A percentile compares a stretch with the other conserved stretches of the same genome.
Evolutionary conservation across 139 green algal species (phyloP).

Genomic region (Picochlorum sp.): DNA sequence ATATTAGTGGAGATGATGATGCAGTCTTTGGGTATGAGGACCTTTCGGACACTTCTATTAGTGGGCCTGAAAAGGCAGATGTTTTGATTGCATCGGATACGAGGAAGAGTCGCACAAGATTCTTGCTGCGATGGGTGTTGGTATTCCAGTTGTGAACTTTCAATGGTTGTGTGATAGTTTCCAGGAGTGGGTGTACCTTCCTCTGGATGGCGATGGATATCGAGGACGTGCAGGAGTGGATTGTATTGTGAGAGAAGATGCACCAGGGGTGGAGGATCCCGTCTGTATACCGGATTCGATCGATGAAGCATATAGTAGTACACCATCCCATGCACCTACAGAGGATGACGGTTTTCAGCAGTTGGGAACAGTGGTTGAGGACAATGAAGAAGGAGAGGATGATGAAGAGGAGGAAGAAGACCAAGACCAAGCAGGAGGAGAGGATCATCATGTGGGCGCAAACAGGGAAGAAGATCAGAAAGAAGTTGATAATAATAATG

Average conservation of each 20-base stretch:
- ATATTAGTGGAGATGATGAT: too few species aligned
- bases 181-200: conserved; percentile 1
- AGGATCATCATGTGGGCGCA: not conserved
- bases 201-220: not conserved
- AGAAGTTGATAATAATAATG: not conserved
- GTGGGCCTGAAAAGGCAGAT: too few species aligned
- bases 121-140: not conserved
- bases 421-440: not conserved
- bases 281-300: not conserved
- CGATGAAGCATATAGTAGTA: too few species aligned
- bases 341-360: not conserved
- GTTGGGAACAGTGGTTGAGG: not conserved
- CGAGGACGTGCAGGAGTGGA: not conserved
- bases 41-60: too few species aligned
- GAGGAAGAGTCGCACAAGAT: not conserved
- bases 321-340: too few species aligned
- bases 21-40: too few species aligned
- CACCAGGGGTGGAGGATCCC: not conserved
- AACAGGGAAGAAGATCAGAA: not conserved
- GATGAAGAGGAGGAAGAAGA: not conserved
- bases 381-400: not conserved
- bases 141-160: conserved; percentile 10
- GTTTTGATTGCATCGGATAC: too few species aligned
- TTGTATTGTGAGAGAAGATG: conserved; percentile 4
- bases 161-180: conserved; percentile 11